Conservation (phyloP, 73 alveolate genomes). For the Paramecium bursaria region DNA sequence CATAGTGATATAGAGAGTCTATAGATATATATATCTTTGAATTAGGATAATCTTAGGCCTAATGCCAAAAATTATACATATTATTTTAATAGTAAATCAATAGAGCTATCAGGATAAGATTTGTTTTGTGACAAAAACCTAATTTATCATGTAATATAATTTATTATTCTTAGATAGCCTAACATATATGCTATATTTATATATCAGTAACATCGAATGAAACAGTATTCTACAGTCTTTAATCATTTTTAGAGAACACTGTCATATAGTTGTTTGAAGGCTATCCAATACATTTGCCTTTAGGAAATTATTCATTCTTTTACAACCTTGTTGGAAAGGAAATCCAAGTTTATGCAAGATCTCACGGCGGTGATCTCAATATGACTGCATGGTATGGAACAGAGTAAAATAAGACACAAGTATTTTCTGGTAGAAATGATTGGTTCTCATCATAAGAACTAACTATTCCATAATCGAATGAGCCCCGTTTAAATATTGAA, state of each 20-base stretch:
- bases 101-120: constrained; percentile 2
- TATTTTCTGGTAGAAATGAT: too few relatives aligned
- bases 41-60: neutral
- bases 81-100: neutral
- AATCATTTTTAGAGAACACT: neutral
- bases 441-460: too few relatives aligned
- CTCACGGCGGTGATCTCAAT: constrained; percentile 1
- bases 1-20: neutral
- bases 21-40: constrained; percentile 4
- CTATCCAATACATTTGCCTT: neutral
- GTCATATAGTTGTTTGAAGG: constrained; percentile 5
- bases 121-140: neutral
- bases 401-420: too few relatives aligned
- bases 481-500: too few relatives aligned
- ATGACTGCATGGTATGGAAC: constrained; percentile 11
- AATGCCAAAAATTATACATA: neutral
- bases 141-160: neutral
- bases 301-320: neutral
- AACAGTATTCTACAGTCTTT: constrained; percentile 1
- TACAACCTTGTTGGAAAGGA: constrained; percentile 3
- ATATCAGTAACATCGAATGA: neutral
- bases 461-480: too few relatives aligned
- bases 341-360: neutral
- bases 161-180: too few relatives aligned
- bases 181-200: constrained; percentile 6